A percentile compares a stretch with the other conserved stretches of the same genome.
phyloP scores from a whole-genome alignment of 1,284 basidiomycete species.

The Sanghuangporus sanghuang region DNA sequence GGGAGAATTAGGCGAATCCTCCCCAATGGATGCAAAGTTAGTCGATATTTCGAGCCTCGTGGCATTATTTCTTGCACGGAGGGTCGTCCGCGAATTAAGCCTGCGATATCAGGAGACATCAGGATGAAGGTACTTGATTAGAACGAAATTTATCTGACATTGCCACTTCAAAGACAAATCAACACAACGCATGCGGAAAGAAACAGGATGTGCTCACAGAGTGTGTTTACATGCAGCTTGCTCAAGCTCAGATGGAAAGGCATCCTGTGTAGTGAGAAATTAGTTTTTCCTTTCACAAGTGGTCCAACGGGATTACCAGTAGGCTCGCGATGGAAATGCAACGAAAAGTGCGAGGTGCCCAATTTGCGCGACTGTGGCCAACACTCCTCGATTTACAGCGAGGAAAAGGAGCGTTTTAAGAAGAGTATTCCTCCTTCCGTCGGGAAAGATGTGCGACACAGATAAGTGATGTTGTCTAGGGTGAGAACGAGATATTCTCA shows the following conservation, averaged over 20 bases:
- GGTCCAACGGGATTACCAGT: not conserved
- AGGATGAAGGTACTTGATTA: not conserved
- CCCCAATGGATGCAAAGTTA: not conserved
- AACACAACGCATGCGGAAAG: not conserved
- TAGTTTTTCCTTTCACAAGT: not conserved
- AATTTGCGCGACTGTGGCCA: constrained; percentile 5
- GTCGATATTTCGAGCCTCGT: not conserved
- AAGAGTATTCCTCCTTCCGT: constrained; percentile 1
- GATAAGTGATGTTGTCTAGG: not conserved
- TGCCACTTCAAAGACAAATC: constrained; percentile 1
- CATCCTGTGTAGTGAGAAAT: constrained; percentile 1
- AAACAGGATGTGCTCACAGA: not conserved
- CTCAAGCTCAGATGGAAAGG: constrained; percentile 12
- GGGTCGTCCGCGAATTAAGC: not conserved
- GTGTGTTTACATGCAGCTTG: constrained; percentile 12
- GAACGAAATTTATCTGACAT: constrained; percentile 1
- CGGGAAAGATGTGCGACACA: not conserved
- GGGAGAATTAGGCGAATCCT: not conserved
- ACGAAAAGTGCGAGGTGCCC: not conserved
- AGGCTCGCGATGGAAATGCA: not conserved
- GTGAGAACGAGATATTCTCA: not conserved
- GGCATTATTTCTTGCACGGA: not conserved
- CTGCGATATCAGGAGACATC: not conserved
- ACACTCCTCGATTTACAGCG: constrained; percentile 9
- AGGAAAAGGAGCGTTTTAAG: constrained; percentile 7